Base-by-base conservation (phyloP, 202 grass and related monocot genomes). In the Cymbopogon flexuosus region DNA sequence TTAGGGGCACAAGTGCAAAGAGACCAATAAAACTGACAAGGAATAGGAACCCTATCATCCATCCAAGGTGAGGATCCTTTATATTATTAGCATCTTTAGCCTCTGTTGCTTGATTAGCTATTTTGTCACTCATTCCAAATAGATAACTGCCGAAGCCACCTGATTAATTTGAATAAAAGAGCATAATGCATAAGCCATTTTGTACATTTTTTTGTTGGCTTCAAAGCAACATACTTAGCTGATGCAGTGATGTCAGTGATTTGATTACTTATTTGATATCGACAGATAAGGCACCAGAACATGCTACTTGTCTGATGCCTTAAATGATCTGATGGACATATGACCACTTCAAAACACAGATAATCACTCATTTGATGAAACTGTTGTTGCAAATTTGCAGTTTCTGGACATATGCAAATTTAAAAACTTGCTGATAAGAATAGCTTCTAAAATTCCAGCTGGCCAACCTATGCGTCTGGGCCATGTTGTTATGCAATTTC, bases 1-100 rank as follows among this genome's bases (percentile, higher is more conserved):
- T 88, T 76, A 97, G 73, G 52, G 91, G 91, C 65, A 97, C 94
- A 72, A 97, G 79, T 36, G 94, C 89, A 75, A 97, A 85, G 24
- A 97, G 31, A 40, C 94, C 94, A 65, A 97, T 83, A 75, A 97
- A 97, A 86, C 94, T 97, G 77, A 92, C 94, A 63, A 89, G 85
- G 88, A 97, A 97, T 60, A 97, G 80, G 62, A 97, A 97, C 8
- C 89, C 94, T 42, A 97, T 97, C 89, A 97, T 93, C 94, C 94
- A 97, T 51, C 91, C 89, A 56, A 97, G 74, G 73, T 97, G 84
- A 80, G 91, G 93, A 59, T 97, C 73, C 83, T 97, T 97, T 42
- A 97, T 92, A 70, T 97, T 87, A 58, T 76, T 75, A 69, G 93
- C 56, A 91, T 93, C 76, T 70, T 86, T 84, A 70, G 82, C 87